Evolutionary conservation across 2,329 filamentous ascomycete species (phyloP).

Genomic region (Epichloe sp.): DNA sequence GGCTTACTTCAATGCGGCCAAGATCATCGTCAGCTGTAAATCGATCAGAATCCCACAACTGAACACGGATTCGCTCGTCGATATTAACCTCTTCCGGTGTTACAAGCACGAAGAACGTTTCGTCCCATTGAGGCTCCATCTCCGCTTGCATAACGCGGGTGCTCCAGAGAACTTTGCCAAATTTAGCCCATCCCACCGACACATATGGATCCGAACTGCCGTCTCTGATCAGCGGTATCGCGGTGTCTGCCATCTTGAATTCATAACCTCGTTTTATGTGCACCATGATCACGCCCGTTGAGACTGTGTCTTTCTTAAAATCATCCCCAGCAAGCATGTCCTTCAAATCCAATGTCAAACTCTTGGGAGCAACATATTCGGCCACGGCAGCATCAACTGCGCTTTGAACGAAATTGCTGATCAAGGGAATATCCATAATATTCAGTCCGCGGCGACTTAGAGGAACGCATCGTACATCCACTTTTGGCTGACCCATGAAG

Average conservation of each 20-base stretch:
- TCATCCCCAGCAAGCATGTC: slow-evolving; percentile 68
- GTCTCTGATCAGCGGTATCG: slow-evolving; percentile 42
- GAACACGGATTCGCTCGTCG: slow-evolving; percentile 53
- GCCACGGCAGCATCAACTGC: slow-evolving; percentile 61
- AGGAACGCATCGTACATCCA: slow-evolving; percentile 56
- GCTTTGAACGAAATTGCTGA: slow-evolving; percentile 63
- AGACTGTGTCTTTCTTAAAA: slow-evolving; percentile 61
- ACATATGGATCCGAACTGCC: slow-evolving; percentile 60
- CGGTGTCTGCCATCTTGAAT: slow-evolving; percentile 58
- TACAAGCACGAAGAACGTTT: slow-evolving; percentile 56
- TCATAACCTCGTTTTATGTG: slow-evolving; percentile 53
- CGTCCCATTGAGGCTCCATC: slow-evolving; percentile 58
- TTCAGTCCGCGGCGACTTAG: slow-evolving; percentile 57
- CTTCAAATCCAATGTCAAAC: slow-evolving; percentile 58
- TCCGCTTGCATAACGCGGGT: slow-evolving; percentile 53
- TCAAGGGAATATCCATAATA: slow-evolving; percentile 62
- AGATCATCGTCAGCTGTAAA: slow-evolving; percentile 62
- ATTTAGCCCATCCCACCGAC: slow-evolving; percentile 64
- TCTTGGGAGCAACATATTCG: slow-evolving; percentile 66
- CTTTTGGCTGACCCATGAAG: slow-evolving; percentile 62
- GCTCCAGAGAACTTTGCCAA: slow-evolving; percentile 47
- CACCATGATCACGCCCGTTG: slow-evolving; percentile 51
- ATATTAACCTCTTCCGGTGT: slow-evolving; percentile 60
- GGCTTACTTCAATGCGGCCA: slow-evolving; percentile 55
- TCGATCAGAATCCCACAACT: slow-evolving; percentile 66